Base-by-base conservation (phyloP, 805 yeast genomes). In the Candida glaebosa region DNA sequence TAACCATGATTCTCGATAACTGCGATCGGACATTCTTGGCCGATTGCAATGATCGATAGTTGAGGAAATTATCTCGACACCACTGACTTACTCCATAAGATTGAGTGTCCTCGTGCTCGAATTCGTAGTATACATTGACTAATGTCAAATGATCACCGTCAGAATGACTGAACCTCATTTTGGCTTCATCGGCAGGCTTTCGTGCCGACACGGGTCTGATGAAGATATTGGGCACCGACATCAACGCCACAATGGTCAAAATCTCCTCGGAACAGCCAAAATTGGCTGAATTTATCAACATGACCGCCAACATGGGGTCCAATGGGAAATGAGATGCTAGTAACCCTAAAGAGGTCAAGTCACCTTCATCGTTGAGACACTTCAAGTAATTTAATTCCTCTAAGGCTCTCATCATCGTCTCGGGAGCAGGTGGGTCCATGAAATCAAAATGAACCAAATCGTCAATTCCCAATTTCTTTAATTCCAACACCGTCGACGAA, bases 361-460 rank as follows among this genome's bases (percentile, higher is more conserved):
- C 83, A 46, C 98, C 99, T 36, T 88, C 91, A 60, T 93, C 96
- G 51, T 87, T 87, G 40, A 91, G 74, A 68, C 97, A 93, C 17
- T 84, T 82, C 47, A 91, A 71, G 59, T 88, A 93, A 59, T 93
- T 90, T 56, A 91, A 75, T 63, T 91, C 99, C 63, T 91, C 99
- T 48, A 91, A 71, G 0, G 98, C 98, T 61, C 99, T 78, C 99
- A 93, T 93, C 99, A 91, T 93, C 5, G 99, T 93, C 65, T 91
- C 99, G 7, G 99, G 99, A 2, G 98, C 98, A 10, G 99, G 99
- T 5, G 99, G 98, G 59, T 91, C 99, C 96, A 91, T 91, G 60
- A 93, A 91, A 62, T 93, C 99, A 58, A 91, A 91, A 66, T 91
- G 98, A 31, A 93, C 99, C 56, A 91, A 78, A 67, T 91, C 98